phyloP scores from a whole-genome alignment of 805 yeast genomes.

The Yarrowia divulgata region DNA sequence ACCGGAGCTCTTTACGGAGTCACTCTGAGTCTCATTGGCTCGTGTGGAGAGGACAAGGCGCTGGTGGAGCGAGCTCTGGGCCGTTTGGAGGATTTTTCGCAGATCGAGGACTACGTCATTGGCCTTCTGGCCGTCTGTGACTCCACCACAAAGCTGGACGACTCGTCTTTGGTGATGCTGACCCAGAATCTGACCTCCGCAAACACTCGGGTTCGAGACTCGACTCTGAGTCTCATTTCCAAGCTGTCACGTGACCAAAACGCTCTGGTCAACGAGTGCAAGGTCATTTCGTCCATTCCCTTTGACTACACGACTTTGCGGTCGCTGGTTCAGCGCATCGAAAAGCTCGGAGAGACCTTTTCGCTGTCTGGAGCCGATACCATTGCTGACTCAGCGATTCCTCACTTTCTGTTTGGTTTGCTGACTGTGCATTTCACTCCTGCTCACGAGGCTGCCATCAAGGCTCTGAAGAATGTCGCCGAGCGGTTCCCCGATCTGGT shows the following conservation, averaged over 20 bases:
- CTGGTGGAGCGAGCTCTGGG: neutral
- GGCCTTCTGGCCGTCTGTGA: neutral
- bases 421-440: conserved; percentile 81
- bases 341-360: conserved; percentile 62
- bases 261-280: conserved; percentile 42
- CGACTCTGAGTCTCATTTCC: neutral
- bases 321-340: conserved; percentile 72
- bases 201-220: neutral
- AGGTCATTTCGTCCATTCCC: conserved; percentile 73
- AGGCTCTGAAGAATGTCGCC: conserved; percentile 60
- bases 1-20: conserved; percentile 21
- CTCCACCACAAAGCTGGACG: conserved; percentile 1
- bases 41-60: neutral
- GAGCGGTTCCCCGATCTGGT: conserved; percentile 55
- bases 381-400: conserved; percentile 50
- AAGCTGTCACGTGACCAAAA: conserved; percentile 19
- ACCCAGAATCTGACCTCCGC: neutral
- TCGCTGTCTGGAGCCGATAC: conserved; percentile 48
- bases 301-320: conserved; percentile 72
- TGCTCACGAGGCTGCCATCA: conserved; percentile 78
- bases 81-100: neutral
- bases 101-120: neutral
- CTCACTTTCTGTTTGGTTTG: conserved; percentile 69
- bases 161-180: neutral
- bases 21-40: conserved; percentile 4